phyloP scores from a whole-genome alignment of 306 rosid genomes.

The Spatholobus suberectus region DNA sequence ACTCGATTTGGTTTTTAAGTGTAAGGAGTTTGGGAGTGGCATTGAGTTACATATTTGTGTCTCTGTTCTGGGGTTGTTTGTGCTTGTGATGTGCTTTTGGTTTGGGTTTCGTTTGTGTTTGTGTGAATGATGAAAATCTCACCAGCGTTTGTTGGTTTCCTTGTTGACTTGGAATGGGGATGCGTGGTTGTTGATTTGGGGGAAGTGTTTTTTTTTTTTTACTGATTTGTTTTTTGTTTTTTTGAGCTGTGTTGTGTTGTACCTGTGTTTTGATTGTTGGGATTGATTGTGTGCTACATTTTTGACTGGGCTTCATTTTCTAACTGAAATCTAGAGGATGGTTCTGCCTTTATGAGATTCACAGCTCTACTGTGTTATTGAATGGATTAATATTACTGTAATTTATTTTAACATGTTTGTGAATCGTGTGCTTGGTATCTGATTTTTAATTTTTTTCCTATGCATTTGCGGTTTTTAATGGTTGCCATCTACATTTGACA shows the following conservation, averaged over 20 bases:
- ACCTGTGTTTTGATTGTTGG: not conserved
- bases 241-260: not conserved
- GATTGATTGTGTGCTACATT: slow-evolving; percentile 13
- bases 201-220: not conserved
- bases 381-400: not conserved
- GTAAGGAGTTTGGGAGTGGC: not conserved
- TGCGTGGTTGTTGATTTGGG: slow-evolving; percentile 12
- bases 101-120: slow-evolving; percentile 7
- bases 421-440: not conserved
- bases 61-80: not conserved
- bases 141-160: not conserved
- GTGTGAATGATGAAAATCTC: not conserved
- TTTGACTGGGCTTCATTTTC: not conserved
- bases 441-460: not conserved
- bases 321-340: not conserved
- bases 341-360: not conserved
- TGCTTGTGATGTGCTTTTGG: not conserved
- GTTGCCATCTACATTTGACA: not conserved
- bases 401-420: not conserved
- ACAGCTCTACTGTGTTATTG: not conserved
- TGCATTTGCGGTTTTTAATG: not conserved
- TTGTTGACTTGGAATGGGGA: not conserved
- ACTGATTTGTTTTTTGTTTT: not conserved
- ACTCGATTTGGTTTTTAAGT: not conserved
- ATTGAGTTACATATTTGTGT: no score